Evolutionary conservation across 176 grass and related monocot species (phyloP).

Genomic region (Otatea glauca): DNA sequence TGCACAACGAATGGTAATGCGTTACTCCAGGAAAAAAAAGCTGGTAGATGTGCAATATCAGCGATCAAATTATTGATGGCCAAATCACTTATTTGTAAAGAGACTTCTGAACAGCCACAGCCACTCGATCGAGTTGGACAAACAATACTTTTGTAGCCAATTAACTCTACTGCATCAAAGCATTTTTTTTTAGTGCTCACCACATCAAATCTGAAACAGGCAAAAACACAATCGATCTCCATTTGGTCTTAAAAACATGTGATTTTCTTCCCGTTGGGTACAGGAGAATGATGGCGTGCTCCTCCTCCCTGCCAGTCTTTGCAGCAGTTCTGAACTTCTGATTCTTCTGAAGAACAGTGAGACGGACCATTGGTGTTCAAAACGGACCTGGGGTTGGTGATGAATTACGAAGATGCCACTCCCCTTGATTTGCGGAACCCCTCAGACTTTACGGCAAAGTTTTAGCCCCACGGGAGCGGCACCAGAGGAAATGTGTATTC

Average conservation of each 20-base stretch:
- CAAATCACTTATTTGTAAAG: background rate
- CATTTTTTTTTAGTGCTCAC: background rate
- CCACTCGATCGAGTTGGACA: background rate
- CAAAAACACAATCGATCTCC: background rate
- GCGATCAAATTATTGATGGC: background rate
- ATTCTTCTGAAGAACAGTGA: background rate
- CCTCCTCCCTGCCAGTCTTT: background rate
- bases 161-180: background rate
- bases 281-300: background rate
- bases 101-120: conserved; percentile 18
- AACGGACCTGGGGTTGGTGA: background rate
- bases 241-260: background rate
- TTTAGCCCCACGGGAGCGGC: background rate
- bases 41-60: background rate
- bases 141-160: background rate
- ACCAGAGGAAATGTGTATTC: background rate
- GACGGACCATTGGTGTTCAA: no score
- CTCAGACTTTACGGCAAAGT: background rate
- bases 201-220: background rate
- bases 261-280: background rate
- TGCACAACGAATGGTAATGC: background rate
- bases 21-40: background rate
- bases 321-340: background rate
- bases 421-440: background rate
- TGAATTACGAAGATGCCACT: background rate